Evolutionary conservation across 108 stramenopile species (phyloP).

Genomic region (Tribonema minus): DNA sequence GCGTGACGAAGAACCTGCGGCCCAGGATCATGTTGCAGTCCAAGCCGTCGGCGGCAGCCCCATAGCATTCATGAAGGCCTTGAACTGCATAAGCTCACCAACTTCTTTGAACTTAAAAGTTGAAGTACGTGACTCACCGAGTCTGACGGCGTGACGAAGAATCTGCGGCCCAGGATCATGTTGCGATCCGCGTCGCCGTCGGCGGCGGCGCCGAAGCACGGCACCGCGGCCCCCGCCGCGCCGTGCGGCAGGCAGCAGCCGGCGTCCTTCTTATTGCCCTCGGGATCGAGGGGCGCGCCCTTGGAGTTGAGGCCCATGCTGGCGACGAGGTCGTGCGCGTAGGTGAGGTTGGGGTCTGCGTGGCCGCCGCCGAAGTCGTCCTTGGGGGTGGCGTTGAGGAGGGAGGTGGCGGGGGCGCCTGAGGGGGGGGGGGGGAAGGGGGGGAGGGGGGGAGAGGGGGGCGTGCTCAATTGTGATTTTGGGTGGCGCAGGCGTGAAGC

Average conservation of each 20-base stretch:
- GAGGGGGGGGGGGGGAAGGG: too few relatives aligned
- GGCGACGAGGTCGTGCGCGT: conserved; percentile 83
- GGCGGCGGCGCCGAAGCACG: conserved; percentile 89
- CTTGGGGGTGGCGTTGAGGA: conserved; percentile 82
- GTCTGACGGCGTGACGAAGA: conserved; percentile 99
- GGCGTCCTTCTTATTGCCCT: too few relatives aligned
- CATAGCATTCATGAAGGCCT: too few relatives aligned
- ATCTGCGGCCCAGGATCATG: conserved; percentile 95
- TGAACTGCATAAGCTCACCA: too few relatives aligned
- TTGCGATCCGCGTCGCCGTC: conserved; percentile 99
- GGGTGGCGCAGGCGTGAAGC: background rate
- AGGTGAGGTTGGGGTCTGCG: conserved; percentile 99
- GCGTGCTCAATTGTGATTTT: too few relatives aligned
- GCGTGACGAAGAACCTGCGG: conserved; percentile 86
- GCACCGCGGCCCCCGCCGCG: conserved; percentile 48
- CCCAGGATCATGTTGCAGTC: conserved; percentile 99
- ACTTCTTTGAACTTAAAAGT: too few relatives aligned
- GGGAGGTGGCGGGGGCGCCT: conserved; percentile 62
- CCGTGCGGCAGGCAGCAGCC: background rate
- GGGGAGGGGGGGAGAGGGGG: too few relatives aligned
- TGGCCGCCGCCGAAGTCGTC: conserved; percentile 97
- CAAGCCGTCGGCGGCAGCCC: conserved; percentile 98
- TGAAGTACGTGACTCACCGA: too few relatives aligned
- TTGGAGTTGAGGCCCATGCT: too few relatives aligned
- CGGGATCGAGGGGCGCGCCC: too few relatives aligned